These are phyloP conservation scores for Cephaloascus albidus DNA, from an alignment of 805 yeast species.

Conservation along the genomic window DNA sequence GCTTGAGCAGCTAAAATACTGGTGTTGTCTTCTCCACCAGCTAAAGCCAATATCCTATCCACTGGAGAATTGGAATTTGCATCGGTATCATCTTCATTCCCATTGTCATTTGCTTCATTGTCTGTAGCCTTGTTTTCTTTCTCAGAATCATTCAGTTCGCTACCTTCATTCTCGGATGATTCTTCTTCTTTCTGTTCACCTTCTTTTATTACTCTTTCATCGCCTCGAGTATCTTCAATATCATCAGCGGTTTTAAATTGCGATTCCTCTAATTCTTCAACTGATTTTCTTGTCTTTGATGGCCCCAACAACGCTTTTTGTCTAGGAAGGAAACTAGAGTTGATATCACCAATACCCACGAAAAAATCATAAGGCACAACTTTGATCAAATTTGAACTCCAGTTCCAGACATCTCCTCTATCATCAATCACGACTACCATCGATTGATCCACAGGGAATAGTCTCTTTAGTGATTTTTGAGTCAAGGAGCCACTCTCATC, in stretches of 20 bases:
- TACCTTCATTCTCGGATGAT: conserved; percentile 15
- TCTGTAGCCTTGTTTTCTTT: conserved; percentile 1
- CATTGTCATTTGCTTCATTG: conserved; percentile 3
- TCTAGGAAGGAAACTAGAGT: conserved; percentile 83
- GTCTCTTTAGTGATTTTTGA: conserved; percentile 76
- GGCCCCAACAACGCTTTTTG: conserved; percentile 56
- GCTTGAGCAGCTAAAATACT: conserved; percentile 46
- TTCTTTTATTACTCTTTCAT: conserved; percentile 7
- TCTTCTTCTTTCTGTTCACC: conserved; percentile 16
- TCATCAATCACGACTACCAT: conserved; percentile 97
- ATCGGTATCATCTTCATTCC: conserved; percentile 1
- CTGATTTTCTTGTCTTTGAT: conserved; percentile 46
- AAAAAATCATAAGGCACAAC: conserved; percentile 95
- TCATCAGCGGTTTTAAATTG: conserved; percentile 5
- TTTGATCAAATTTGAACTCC: conserved; percentile 86
- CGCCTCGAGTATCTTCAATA: neutral
- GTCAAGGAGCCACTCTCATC: conserved; percentile 93
- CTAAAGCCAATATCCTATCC: conserved; percentile 36
- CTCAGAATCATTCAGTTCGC: conserved; percentile 10
- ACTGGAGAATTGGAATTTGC: conserved; percentile 27
- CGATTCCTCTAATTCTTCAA: conserved; percentile 44
- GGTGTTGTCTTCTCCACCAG: conserved; percentile 41
- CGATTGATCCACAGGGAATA: conserved; percentile 92
- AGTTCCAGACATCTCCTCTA: conserved; percentile 98
- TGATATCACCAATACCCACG: conserved; percentile 96